Evolutionary conservation across 768 basidiomycete genomes (phyloP).

Genomic region (Mycena kentingensis): DNA sequence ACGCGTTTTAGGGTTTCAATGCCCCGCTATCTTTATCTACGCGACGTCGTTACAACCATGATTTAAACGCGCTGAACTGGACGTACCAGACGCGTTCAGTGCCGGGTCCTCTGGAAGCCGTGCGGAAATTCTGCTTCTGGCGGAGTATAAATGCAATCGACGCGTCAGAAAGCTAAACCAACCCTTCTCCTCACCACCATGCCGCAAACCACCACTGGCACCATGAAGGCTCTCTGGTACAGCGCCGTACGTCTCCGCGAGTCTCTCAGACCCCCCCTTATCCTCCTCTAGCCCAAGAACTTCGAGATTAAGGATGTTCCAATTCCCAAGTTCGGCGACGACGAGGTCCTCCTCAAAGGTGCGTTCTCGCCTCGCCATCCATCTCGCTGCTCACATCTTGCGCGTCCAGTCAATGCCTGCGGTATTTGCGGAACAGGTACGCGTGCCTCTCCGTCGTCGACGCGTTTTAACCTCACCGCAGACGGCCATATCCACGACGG

Average conservation of each 20-base stretch:
- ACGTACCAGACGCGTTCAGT: no score
- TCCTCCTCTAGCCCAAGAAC: constrained; percentile 52
- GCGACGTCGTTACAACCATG: no score
- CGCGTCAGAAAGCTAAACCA: no score
- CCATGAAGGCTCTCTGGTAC: constrained; percentile 79
- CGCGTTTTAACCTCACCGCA: constrained; percentile 47
- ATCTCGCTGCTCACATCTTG: constrained; percentile 10
- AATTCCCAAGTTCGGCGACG: constrained; percentile 62
- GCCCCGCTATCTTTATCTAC: no score
- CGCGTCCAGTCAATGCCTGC: constrained; percentile 41
- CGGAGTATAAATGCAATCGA: neutral
- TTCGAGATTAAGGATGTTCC: constrained; percentile 71
- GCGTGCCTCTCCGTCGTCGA: neutral
- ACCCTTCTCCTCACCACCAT: constrained; percentile 30
- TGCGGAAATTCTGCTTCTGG: neutral
- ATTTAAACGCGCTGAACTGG: no score
- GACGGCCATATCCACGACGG: constrained; percentile 67
- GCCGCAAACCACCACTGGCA: constrained; percentile 60
- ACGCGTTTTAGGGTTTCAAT: no score
- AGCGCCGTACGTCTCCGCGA: constrained; percentile 45
- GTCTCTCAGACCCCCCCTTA: constrained; percentile 6
- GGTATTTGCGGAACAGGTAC: constrained; percentile 34
- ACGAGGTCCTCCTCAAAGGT: constrained; percentile 80
- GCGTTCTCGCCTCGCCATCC: neutral
- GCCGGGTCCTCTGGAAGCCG: neutral